phyloP scores from a whole-genome alignment of 2,329 filamentous ascomycete genomes.

The Lojkania enalia region DNA sequence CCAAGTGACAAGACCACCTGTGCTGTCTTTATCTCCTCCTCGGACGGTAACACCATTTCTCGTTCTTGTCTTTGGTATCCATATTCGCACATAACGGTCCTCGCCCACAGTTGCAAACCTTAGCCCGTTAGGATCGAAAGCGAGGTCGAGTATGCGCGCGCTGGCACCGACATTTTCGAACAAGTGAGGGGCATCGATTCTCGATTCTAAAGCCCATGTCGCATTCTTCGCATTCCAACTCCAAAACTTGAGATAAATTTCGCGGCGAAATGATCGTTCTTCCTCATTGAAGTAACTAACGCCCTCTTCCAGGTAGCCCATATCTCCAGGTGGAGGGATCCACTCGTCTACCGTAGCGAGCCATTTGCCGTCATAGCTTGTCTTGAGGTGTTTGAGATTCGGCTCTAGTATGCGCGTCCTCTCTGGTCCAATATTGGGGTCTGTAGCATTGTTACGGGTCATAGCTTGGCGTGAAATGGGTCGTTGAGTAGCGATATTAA shows the following conservation, averaged over 20 bases:
- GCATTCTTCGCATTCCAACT: slow-evolving; percentile 60
- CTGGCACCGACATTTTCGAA: slow-evolving; percentile 53
- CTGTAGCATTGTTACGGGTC: slow-evolving; percentile 83
- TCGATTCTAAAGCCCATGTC: slow-evolving; percentile 74
- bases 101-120: slow-evolving; percentile 85
- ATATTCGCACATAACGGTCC: slow-evolving; percentile 77
- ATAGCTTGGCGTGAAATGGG: slow-evolving; percentile 86
- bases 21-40: slow-evolving; percentile 50
- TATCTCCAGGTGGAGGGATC: slow-evolving; percentile 72
- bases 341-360: slow-evolving; percentile 91
- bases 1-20: slow-evolving; percentile 71
- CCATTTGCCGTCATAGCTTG: slow-evolving; percentile 83
- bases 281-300: slow-evolving; percentile 48
- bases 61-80: slow-evolving; percentile 73
- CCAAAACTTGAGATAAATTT: slow-evolving; percentile 93
- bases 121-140: slow-evolving; percentile 67
- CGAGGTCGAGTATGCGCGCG: slow-evolving; percentile 70
- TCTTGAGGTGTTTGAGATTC: slow-evolving; percentile 71
- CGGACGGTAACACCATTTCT: slow-evolving; percentile 69
- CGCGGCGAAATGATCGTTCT: slow-evolving; percentile 58
- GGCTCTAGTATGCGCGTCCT: slow-evolving; percentile 76
- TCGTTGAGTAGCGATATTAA: slow-evolving; percentile 77
- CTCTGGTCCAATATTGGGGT: slow-evolving; percentile 73
- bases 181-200: slow-evolving; percentile 80
- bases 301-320: slow-evolving; percentile 57